phyloP scores from a whole-genome alignment of 192 early-diverging fungal genomes.

The Diversispora epigaea region DNA sequence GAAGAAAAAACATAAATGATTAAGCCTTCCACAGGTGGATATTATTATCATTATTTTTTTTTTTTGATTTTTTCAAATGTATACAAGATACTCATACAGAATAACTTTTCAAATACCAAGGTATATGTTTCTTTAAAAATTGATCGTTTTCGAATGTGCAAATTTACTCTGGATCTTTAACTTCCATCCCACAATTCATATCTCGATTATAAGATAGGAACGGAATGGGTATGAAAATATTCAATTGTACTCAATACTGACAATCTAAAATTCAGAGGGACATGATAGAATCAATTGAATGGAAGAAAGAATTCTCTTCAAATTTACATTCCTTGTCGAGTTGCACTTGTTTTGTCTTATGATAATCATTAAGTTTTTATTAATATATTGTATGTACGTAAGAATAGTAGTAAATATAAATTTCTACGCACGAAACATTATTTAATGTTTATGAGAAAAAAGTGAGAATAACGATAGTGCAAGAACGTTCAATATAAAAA shows the following conservation, averaged over 20 bases:
- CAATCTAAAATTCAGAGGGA: slow-evolving; percentile 70
- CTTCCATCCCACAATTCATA: slow-evolving; percentile 84
- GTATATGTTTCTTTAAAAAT: slow-evolving; percentile 86
- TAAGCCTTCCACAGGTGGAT: slow-evolving; percentile 61
- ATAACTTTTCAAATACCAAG: slow-evolving; percentile 26
- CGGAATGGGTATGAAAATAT: slow-evolving; percentile 68
- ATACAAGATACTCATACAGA: neutral
- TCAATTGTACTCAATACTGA: slow-evolving; percentile 79
- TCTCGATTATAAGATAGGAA: slow-evolving; percentile 85
- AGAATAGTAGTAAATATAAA: too few relatives aligned
- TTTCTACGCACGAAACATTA: too few relatives aligned
- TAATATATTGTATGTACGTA: too few relatives aligned
- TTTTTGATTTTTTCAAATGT: neutral
- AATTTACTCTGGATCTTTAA: slow-evolving; percentile 92
- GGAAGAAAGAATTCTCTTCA: slow-evolving; percentile 72
- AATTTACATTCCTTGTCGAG: slow-evolving; percentile 76
- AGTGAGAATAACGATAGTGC: too few relatives aligned
- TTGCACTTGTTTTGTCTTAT: slow-evolving; percentile 63
- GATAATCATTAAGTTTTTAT: neutral
- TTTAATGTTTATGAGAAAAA: too few relatives aligned
- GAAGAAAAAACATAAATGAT: slow-evolving; percentile 73
- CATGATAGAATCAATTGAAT: slow-evolving; percentile 81
- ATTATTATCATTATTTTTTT: neutral
- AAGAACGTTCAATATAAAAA: too few relatives aligned
- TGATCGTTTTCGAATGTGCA: slow-evolving; percentile 90